A percentile compares a stretch with the other conserved stretches of the same genome.
phyloP scores from a whole-genome alignment of 345 rosid species.

The Orychophragmus violaceus region DNA sequence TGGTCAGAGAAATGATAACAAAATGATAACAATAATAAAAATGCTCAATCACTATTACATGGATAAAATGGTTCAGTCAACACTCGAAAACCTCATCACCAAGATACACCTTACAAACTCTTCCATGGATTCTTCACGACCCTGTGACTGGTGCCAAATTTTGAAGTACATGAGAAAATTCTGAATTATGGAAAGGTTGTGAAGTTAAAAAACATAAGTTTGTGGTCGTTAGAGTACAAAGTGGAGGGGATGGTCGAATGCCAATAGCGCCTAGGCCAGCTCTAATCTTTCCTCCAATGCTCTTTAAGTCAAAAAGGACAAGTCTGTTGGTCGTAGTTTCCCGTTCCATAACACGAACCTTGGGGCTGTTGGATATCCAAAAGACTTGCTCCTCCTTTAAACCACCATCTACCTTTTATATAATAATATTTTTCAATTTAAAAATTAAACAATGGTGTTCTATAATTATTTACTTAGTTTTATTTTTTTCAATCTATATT shows the following conservation, averaged over 20 bases:
- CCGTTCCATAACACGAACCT: slow-evolving; percentile 79
- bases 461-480: no score
- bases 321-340: slow-evolving; percentile 60
- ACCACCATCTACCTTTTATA: slow-evolving; percentile 85
- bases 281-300: slow-evolving; percentile 69
- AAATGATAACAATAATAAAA: no score
- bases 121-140: slow-evolving; percentile 87
- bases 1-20: no score
- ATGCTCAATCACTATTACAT: slow-evolving; percentile 41
- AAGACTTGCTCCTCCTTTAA: slow-evolving; percentile 65
- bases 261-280: slow-evolving; percentile 83
- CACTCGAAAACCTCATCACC: slow-evolving; percentile 86
- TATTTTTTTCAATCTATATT: no score
- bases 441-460: no score
- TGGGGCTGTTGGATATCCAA: slow-evolving; percentile 79
- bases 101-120: slow-evolving; percentile 90
- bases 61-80: slow-evolving; percentile 85
- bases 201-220: no score
- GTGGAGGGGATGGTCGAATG: slow-evolving; percentile 73
- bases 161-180: slow-evolving; percentile 37
- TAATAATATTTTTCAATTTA: no score
- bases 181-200: not conserved
- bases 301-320: slow-evolving; percentile 72
- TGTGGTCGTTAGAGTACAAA: slow-evolving; percentile 48
- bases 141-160: slow-evolving; percentile 81